A percentile compares a stretch with the other conserved stretches of the same genome.
These are phyloP conservation scores for Mortierella sp. DNA, from an alignment of 371 early-diverging fungal species.

Conservation along the genomic window DNA sequence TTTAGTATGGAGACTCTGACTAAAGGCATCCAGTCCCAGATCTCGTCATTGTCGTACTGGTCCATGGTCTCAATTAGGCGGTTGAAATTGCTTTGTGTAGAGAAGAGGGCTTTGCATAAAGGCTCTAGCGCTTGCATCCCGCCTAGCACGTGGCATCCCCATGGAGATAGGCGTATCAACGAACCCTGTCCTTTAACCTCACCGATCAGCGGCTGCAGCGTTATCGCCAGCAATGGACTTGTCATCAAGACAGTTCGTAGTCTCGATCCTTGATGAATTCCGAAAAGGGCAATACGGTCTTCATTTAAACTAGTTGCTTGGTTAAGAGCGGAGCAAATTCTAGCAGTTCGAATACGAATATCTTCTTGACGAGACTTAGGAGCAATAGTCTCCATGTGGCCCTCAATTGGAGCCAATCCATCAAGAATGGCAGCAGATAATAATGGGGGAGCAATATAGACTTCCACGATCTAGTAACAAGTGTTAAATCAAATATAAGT, in stretches of 20 bases:
- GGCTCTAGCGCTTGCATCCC: slow-evolving; percentile 7
- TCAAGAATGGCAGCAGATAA: neutral
- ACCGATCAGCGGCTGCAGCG: neutral
- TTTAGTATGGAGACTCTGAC: neutral
- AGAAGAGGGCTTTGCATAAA: slow-evolving; percentile 34
- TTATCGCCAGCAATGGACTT: slow-evolving; percentile 16
- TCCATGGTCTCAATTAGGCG: slow-evolving; percentile 24
- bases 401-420: neutral
- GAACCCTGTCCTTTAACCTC: neutral
- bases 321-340: slow-evolving; percentile 11
- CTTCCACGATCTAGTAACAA: slow-evolving; percentile 22
- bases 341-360: slow-evolving; percentile 25
- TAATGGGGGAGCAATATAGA: slow-evolving; percentile 4
- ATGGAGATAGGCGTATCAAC: neutral
- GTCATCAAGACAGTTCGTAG: slow-evolving; percentile 21
- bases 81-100: slow-evolving; percentile 29
- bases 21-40: slow-evolving; percentile 43
- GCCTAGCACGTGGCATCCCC: slow-evolving; percentile 11
- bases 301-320: neutral
- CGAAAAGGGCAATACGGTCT: slow-evolving; percentile 33
- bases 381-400: slow-evolving; percentile 12
- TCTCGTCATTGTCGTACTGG: slow-evolving; percentile 16
- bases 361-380: slow-evolving; percentile 9
- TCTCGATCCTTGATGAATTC: slow-evolving; percentile 19
- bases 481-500: neutral